Evolutionary conservation across 495 filamentous ascomycete genomes (phyloP), one percentile per base, ranked within the genome.

Genomic region (Stereocaulon alpinum): DNA sequence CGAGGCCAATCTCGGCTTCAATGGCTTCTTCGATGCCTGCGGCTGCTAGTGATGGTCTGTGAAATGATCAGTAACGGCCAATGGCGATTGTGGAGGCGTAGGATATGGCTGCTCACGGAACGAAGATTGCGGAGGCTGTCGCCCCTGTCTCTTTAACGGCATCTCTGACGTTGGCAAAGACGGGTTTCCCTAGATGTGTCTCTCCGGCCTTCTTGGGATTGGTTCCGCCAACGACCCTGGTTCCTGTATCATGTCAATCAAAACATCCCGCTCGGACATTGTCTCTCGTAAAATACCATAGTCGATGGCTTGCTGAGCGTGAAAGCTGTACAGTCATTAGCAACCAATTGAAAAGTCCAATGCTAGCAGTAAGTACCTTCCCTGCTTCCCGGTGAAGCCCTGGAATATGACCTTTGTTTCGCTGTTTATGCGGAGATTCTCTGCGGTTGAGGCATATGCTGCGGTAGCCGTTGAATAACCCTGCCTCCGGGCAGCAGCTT

Each of bases 141-240:
- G 91, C 91, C 65, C 91, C 90, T 48, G 89, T 94, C 76, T 91
- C 75, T 80, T 92, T 94, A 61, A 95, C 81, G 59, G 91, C 93
- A 58, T 97, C 92, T 59, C 72, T 71, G 58, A 99, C 94, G 63
- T 82, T 93, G 56, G 80, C 87, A 74, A 97, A 99, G 64, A 99
- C 94, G 18, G 93, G 93, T 60, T 85, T 86, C 70, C 86, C 91
- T 56, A 99, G 83, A 77, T 99, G 93, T 65, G 77, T 82, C 56
- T 81, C 75, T 66, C 93, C 93, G 64, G 93, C 93, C 77, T 99
- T 99, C 82, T 95, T 97, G 68, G 93, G 93, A 76, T 96, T 97
- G 70, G 90, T 96, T 68, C 93, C 93, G 71, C 93, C 93, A 63
- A 99, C 90, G 66, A 99, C 89, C 70, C 95, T 92, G 56, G 93